These are phyloP conservation scores for Cenchrus fungigraminus DNA, from an alignment of 176 grass and related monocot genomes.

Conservation along the genomic window DNA sequence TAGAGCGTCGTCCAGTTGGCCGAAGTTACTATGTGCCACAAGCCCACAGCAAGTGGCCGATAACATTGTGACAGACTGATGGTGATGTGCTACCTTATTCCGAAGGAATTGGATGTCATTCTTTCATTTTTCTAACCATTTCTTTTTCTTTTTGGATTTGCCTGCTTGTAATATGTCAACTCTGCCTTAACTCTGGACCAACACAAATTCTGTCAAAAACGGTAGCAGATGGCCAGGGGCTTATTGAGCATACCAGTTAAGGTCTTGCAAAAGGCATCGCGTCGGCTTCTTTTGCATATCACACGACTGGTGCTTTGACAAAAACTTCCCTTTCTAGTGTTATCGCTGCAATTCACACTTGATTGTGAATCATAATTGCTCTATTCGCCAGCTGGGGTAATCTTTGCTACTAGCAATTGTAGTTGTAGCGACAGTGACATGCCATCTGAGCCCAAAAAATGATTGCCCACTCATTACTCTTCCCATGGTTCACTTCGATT, in stretches of 20 bases:
- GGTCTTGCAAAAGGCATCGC: not conserved
- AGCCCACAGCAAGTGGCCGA: not conserved
- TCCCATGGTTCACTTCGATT: not conserved
- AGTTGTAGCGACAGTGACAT: constrained; percentile 18
- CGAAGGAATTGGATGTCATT: not conserved
- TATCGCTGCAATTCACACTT: not conserved
- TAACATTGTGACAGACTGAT: not conserved
- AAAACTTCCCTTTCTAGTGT: not conserved
- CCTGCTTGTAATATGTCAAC: not conserved
- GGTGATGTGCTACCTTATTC: constrained; percentile 27
- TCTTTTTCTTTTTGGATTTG: too few relatives aligned
- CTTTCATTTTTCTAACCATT: not conserved
- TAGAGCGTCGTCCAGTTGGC: not conserved
- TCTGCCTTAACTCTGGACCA: not conserved
- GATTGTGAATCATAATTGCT: not conserved
- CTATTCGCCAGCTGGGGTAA: constrained; percentile 22
- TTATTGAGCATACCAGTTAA: not conserved
- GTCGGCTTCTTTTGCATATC: not conserved
- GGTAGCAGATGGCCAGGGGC: not conserved
- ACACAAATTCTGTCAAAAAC: not conserved
- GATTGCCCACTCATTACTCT: not conserved
- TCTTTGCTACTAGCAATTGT: constrained; percentile 14
- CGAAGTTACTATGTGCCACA: constrained; percentile 13
- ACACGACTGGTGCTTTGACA: not conserved
- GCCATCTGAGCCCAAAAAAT: constrained; percentile 19